Evolutionary conservation across 1,284 basidiomycete species (phyloP).

Genomic region (Coniferiporia weirii): DNA sequence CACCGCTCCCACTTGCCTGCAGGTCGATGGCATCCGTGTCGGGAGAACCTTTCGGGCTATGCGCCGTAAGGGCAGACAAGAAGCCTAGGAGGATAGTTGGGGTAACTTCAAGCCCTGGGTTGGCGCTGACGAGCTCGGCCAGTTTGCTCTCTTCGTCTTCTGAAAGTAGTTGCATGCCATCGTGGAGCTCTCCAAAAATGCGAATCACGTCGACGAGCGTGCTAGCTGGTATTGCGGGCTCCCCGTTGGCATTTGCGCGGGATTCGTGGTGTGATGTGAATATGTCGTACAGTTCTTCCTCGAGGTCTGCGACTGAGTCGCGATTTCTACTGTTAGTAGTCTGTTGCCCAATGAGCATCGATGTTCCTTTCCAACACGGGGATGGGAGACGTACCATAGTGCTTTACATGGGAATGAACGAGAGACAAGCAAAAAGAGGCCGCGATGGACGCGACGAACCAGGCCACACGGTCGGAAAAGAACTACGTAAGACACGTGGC

Average conservation of each 20-base stretch:
- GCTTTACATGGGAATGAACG: background rate
- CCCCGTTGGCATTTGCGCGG: constrained; percentile 47
- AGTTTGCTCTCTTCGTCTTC: constrained; percentile 55
- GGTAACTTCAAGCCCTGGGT: constrained; percentile 63
- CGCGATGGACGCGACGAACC: background rate
- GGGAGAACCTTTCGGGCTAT: constrained; percentile 39
- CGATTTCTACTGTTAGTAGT: constrained; percentile 22
- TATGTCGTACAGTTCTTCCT: constrained; percentile 58
- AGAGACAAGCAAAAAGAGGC: background rate
- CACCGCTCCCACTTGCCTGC: constrained; percentile 20
- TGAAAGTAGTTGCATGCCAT: constrained; percentile 52
- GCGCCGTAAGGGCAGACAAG: constrained; percentile 52
- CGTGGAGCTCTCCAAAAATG: constrained; percentile 51
- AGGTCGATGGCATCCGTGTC: constrained; percentile 23
- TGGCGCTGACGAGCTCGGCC: constrained; percentile 45
- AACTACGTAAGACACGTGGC: background rate
- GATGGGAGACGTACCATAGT: background rate
- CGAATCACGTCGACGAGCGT: constrained; percentile 63
- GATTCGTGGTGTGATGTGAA: constrained; percentile 59
- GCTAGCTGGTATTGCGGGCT: constrained; percentile 58
- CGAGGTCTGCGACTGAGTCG: constrained; percentile 57
- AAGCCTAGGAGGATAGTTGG: constrained; percentile 60
- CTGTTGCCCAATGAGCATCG: background rate
- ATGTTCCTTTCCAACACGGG: background rate
- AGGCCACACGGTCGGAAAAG: background rate